Evolutionary conservation across 352 stramenopile genomes (phyloP).

Genomic region (Aphanomyces stellatus): DNA sequence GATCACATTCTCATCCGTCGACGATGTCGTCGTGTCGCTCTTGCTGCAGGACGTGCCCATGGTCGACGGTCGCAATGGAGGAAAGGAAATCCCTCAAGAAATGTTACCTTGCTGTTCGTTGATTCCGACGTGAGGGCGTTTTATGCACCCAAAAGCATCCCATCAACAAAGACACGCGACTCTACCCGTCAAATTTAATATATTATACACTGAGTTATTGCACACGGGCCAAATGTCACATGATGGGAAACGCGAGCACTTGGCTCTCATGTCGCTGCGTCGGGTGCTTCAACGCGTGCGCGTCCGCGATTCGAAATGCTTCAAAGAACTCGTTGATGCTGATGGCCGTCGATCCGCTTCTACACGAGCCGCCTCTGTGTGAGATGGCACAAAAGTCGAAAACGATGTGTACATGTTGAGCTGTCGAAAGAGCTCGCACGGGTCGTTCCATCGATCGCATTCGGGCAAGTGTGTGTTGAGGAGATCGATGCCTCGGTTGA

Average conservation of each 20-base stretch:
- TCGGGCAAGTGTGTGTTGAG: conserved; percentile 10
- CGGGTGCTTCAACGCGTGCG: too few relatives aligned
- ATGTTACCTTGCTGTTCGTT: too few relatives aligned
- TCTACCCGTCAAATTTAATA: too few relatives aligned
- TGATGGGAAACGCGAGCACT: too few relatives aligned
- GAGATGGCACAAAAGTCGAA: background rate
- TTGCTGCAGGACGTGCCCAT: background rate
- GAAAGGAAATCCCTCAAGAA: too few relatives aligned
- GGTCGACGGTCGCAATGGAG: too few relatives aligned
- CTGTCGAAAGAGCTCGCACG: background rate
- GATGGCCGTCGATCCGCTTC: background rate
- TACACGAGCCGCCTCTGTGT: background rate
- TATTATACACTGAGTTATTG: too few relatives aligned
- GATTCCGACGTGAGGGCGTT: too few relatives aligned
- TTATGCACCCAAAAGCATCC: too few relatives aligned
- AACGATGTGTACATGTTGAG: conserved; percentile 6
- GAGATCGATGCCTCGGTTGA: conserved; percentile 6
- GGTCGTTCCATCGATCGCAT: background rate
- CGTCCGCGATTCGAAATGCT: conserved; percentile 10
- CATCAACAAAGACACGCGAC: too few relatives aligned
- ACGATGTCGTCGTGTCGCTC: background rate
- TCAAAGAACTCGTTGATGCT: conserved; percentile 21
- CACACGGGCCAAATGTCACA: too few relatives aligned
- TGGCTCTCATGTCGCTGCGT: too few relatives aligned
- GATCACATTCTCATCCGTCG: background rate